Percentiles rank a stretch among this genome's conserved stretches.
Evolutionary conservation across 257 asterid genomes (phyloP).

Genomic region (Striga asiatica): DNA sequence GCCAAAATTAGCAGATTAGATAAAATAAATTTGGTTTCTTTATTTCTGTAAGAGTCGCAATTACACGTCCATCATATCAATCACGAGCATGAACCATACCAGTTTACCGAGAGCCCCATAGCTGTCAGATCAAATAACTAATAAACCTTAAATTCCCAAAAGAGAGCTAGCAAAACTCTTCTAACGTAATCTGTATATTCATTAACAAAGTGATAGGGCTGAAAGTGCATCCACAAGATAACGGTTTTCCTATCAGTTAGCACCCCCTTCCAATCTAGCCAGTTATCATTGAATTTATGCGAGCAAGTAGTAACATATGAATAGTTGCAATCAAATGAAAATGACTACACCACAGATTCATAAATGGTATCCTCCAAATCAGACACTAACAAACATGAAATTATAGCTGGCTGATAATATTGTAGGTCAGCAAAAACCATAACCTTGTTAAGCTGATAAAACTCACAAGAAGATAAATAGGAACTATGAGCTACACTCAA

Average conservation of each 20-base stretch:
- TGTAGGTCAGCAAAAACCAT: constrained; percentile 9
- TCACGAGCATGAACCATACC: constrained; percentile 3
- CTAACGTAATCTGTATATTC: background rate
- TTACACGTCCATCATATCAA: background rate
- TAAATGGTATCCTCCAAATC: background rate
- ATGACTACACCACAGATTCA: background rate
- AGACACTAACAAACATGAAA: constrained; percentile 11
- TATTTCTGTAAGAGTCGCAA: constrained; percentile 8
- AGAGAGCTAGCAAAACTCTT: background rate
- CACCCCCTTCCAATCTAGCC: constrained; percentile 4
- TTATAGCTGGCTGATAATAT: constrained; percentile 3
- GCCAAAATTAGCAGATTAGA: constrained; percentile 10
- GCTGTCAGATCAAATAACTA: background rate
- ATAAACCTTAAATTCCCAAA: background rate
- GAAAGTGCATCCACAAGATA: constrained; percentile 6
- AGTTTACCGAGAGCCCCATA: constrained; percentile 10
- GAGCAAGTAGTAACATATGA: background rate
- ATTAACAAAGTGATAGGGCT: background rate
- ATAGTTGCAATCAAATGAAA: background rate
- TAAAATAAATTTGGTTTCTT: background rate
- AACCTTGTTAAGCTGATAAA: constrained; percentile 2
- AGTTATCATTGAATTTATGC: background rate
- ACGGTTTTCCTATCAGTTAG: background rate
- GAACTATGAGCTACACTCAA: constrained; percentile 11
- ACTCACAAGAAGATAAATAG: background rate